Conservation (phyloP, 208 protist genomes). For the Trypanosoma brucei region DNA sequence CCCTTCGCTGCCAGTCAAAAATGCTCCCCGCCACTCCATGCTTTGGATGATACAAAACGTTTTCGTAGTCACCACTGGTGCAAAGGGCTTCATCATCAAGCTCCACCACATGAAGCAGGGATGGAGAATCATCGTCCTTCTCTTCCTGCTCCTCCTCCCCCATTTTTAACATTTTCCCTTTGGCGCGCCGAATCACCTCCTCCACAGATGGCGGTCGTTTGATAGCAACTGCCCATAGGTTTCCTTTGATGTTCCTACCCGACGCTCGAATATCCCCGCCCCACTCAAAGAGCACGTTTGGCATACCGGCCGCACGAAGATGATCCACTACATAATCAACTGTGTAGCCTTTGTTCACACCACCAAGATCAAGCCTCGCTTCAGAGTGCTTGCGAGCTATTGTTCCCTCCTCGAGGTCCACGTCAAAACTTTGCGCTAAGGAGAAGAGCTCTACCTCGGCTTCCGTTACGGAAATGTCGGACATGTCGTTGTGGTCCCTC, state of each 20-base stretch:
- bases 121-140: not conserved
- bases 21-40: slow-evolving; percentile 16
- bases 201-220: slow-evolving; percentile 31
- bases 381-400: slow-evolving; percentile 30
- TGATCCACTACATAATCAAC: slow-evolving; percentile 41
- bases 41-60: slow-evolving; percentile 13
- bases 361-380: slow-evolving; percentile 36
- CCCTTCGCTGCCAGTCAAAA: slow-evolving; percentile 34
- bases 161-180: not conserved
- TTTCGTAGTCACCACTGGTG: slow-evolving; percentile 55
- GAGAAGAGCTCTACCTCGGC: slow-evolving; percentile 29
- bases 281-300: slow-evolving; percentile 50
- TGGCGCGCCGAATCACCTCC: slow-evolving; percentile 14
- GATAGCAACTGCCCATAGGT: slow-evolving; percentile 38
- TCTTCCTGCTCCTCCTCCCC: not conserved
- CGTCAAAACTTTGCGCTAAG: slow-evolving; percentile 27
- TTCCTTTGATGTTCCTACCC: slow-evolving; percentile 26
- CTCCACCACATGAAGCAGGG: slow-evolving; percentile 30
- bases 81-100: slow-evolving; percentile 36
- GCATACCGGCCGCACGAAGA: slow-evolving; percentile 29
- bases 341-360: slow-evolving; percentile 47
- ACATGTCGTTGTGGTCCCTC: not conserved
- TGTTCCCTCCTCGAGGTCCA: slow-evolving; percentile 33
- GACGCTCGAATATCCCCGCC: slow-evolving; percentile 40
- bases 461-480: slow-evolving; percentile 18